Percentiles rank a stretch among this genome's conserved stretches.
Evolutionary conservation across 116 monocot species (phyloP).

Genomic region (Phalaenopsis hybrid): DNA sequence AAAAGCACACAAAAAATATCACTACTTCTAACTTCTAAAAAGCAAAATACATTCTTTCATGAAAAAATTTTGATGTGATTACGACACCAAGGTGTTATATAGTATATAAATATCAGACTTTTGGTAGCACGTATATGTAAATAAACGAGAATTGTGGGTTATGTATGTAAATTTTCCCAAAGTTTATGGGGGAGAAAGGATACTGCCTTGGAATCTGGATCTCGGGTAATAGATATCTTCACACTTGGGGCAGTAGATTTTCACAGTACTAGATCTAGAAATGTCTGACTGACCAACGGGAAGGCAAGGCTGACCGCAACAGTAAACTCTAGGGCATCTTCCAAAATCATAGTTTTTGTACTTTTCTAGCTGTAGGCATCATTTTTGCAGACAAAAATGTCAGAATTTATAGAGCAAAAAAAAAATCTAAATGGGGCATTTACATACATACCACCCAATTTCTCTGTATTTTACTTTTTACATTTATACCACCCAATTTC

Average conservation of each 20-base stretch:
- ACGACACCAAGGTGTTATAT: too few species aligned
- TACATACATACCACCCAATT: too few species aligned
- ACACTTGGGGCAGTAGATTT: slow-evolving; percentile 28
- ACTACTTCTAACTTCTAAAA: too few species aligned
- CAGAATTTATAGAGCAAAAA: neutral
- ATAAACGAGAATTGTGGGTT: too few species aligned
- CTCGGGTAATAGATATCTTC: slow-evolving; percentile 25
- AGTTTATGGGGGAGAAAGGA: slow-evolving; percentile 11
- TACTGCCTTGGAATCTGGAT: slow-evolving; percentile 31
- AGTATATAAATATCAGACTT: too few species aligned
- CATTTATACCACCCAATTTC: too few species aligned
- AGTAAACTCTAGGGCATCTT: slow-evolving; percentile 48
- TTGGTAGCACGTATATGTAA: too few species aligned
- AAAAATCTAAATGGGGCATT: neutral
- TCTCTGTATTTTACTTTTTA: too few species aligned
- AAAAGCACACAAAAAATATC: too few species aligned
- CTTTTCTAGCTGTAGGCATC: slow-evolving; percentile 36
- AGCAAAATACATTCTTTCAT: too few species aligned
- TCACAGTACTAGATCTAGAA: slow-evolving; percentile 36
- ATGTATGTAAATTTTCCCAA: neutral
- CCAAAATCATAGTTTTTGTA: slow-evolving; percentile 55
- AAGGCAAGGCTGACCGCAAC: slow-evolving; percentile 44
- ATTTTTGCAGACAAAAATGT: neutral
- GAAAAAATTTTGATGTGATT: too few species aligned
- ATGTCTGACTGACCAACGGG: slow-evolving; percentile 51